Base-by-base conservation (phyloP, 116 monocot genomes). In the Papilionanthe hybrid region DNA sequence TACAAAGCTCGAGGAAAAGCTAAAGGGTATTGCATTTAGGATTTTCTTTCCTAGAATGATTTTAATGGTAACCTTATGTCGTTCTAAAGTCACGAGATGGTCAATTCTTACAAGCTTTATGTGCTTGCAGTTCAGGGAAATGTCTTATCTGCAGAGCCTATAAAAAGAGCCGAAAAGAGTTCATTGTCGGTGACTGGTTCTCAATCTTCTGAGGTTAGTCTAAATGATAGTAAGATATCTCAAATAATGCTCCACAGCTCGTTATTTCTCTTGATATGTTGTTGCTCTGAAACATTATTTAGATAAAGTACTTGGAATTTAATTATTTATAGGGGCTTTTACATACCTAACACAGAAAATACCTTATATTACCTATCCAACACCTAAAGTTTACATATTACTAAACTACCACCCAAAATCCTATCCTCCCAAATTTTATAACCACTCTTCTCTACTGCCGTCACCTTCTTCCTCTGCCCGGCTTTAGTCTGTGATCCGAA, bases 81-180 rank as follows among this genome's bases (percentile, higher is more conserved):
- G 23, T 22, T 60, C 15, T 30, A 68, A 30, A 18, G 42, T 42
- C 42, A 72, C 20, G 43, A 5, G 20, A 72, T 72, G 43, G 42
- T 13, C 17, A 13, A 17, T 68, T 44, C 43, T 72, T 15, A 72
- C 20, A 73, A 73, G 8, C 29, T 42, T 73, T 0, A 29, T 42
- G 74, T 30, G 48, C 73, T 45, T 89, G 79, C 86, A 90, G 90
- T 48, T 75, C 60, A 86, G 81, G 86, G 76, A 57, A 75, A 69
- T 74, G 43, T 72, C 11, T 57, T 55, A 55, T 71, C 68, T 78
- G 85, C 71, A 79, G 75, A 86, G 63, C 80, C 55, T 82, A 49
- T 55, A 47, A 80, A 84, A 44, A 19, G 85, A 85, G 75, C 44
- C 78, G 79, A 79, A 60, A 83, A 75, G 75, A 80, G 67, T 50